These are phyloP conservation scores for Solanum dulcamara DNA, from an alignment of 257 asterid genomes.

Conservation along the genomic window DNA sequence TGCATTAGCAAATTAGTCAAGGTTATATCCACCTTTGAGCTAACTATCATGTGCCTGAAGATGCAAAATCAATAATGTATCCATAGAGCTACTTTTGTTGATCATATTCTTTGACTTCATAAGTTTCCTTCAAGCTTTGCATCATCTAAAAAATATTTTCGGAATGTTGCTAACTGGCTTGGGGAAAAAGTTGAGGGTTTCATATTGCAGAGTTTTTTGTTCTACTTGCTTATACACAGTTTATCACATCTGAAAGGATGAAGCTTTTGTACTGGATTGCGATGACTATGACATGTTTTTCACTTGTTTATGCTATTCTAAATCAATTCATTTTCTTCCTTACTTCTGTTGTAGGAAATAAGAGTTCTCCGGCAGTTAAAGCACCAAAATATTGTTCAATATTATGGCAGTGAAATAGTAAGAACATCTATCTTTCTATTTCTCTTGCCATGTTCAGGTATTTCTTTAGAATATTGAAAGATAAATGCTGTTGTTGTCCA, in stretches of 20 bases:
- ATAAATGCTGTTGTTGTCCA: conserved; percentile 12
- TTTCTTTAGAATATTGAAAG: background rate
- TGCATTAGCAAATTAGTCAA: background rate
- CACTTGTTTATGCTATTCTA: background rate
- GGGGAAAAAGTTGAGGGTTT: background rate
- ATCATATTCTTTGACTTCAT: background rate
- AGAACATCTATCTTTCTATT: conserved; percentile 13
- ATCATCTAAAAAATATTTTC: background rate
- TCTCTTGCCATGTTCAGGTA: background rate
- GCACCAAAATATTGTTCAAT: conserved; percentile 81
- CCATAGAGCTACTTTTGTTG: background rate
- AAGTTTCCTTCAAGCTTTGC: background rate
- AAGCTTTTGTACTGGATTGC: background rate
- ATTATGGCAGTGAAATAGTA: conserved; percentile 71
- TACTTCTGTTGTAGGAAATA: conserved; percentile 48
- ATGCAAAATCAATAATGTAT: background rate
- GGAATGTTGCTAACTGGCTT: background rate
- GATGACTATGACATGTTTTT: background rate
- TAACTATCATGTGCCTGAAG: background rate
- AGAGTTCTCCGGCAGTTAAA: conserved; percentile 58
- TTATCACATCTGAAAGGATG: background rate
- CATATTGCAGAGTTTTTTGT: background rate
- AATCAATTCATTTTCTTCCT: conserved; percentile 5
- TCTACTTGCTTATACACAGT: background rate
- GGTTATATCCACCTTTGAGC: background rate